These are phyloP conservation scores for Talaromyces sp. DNA, from an alignment of 2,329 filamentous ascomycete species.

Conservation along the genomic window DNA sequence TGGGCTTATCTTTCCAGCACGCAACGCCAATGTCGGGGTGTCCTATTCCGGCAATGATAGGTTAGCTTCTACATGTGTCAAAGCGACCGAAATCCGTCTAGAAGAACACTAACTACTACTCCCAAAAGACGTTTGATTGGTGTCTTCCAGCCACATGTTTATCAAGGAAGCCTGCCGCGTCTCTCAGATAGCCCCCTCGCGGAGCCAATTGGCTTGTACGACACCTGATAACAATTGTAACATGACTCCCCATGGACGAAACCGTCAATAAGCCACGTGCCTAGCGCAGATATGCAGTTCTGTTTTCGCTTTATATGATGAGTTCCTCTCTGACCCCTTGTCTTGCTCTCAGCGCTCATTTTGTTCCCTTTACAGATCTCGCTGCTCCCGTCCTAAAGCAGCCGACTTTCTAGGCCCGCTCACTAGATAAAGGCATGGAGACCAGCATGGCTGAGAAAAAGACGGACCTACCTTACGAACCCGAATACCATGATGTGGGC, in stretches of 20 bases:
- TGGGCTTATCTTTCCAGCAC: background rate
- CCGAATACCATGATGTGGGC: background rate
- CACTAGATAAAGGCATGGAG: background rate
- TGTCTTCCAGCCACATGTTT: background rate
- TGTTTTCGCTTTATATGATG: background rate
- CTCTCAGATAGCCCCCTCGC: background rate
- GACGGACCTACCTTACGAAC: background rate
- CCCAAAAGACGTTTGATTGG: background rate
- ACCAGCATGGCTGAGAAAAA: background rate
- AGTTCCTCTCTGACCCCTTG: background rate
- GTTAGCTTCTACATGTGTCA: background rate
- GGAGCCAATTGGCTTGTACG: background rate
- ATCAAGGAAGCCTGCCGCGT: background rate
- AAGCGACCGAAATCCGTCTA: background rate
- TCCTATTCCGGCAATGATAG: background rate
- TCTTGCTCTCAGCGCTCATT: background rate
- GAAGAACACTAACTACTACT: background rate
- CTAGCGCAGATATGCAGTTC: background rate
- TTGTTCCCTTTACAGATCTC: background rate
- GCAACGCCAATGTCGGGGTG: background rate
- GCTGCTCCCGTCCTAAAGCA: background rate
- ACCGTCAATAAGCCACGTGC: background rate
- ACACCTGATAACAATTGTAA: background rate
- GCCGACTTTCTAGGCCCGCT: no score
- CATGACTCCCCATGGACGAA: background rate